These are phyloP conservation scores for Citrus cavaleriei DNA, from an alignment of 345 rosid genomes.

Conservation along the genomic window DNA sequence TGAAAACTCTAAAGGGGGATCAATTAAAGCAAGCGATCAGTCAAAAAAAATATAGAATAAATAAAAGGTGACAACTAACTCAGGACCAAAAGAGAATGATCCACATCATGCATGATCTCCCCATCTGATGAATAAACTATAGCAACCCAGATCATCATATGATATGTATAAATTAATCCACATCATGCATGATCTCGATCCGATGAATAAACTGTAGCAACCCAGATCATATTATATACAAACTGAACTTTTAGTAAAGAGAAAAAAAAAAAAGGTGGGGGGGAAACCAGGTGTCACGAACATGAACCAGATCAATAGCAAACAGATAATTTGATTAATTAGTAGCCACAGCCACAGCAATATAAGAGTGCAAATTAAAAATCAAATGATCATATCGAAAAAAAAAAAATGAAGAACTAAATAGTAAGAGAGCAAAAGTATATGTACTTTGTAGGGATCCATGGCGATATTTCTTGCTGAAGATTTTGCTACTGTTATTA, in stretches of 20 bases:
- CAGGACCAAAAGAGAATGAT: background rate
- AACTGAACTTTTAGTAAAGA: too few relatives aligned
- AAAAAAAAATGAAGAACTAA: background rate
- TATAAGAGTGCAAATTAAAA: background rate
- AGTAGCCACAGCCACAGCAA: too few relatives aligned
- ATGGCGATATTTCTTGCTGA: constrained; percentile 10
- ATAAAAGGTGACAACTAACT: background rate
- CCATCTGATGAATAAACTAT: too few relatives aligned
- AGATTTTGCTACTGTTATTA: background rate
- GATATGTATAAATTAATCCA: background rate
- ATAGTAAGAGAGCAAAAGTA: background rate
- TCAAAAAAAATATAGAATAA: too few relatives aligned
- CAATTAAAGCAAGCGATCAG: too few relatives aligned
- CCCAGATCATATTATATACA: background rate
- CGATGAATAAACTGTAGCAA: background rate
- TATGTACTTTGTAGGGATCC: constrained; percentile 40
- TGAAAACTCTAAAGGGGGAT: too few relatives aligned
- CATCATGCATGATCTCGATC: background rate
- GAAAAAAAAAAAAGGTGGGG: too few relatives aligned
- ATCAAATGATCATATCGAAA: background rate
- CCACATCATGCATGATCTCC: background rate
- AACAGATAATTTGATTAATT: too few relatives aligned
- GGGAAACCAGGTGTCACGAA: background rate
- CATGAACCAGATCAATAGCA: background rate
- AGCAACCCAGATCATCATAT: background rate